Percentiles rank a stretch among this genome's conserved stretches.
phyloP scores from a whole-genome alignment of 2,329 filamentous ascomycete species.

The Byssothecium circinans region DNA sequence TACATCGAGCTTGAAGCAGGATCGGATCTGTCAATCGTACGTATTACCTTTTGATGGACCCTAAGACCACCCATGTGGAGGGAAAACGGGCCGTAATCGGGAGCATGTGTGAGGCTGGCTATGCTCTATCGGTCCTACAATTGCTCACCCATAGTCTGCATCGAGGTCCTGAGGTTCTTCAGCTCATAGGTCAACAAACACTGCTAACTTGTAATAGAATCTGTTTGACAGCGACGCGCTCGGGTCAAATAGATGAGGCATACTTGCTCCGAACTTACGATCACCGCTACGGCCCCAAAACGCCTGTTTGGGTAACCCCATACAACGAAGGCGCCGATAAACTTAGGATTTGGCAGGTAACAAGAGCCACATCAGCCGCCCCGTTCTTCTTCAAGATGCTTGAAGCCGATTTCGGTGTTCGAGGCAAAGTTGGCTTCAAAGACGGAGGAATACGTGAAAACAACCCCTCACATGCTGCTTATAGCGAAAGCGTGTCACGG shows the following conservation, averaged over 20 bases:
- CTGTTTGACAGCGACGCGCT: constrained; percentile 54
- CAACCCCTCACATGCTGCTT: constrained; percentile 52
- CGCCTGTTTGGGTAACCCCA: constrained; percentile 49
- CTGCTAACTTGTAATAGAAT: constrained; percentile 28
- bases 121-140: too few species aligned
- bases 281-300: constrained; percentile 47
- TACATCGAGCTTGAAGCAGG: constrained; percentile 18
- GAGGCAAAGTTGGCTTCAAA: constrained; percentile 49
- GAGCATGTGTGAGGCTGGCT: too few species aligned
- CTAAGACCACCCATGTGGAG: background rate
- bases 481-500: constrained; percentile 51
- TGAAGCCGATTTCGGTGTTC: constrained; percentile 44
- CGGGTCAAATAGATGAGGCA: constrained; percentile 50
- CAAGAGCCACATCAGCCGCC: constrained; percentile 55
- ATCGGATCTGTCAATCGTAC: constrained; percentile 44
- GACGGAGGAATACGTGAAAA: constrained; percentile 56
- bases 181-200: too few species aligned
- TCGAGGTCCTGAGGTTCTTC: too few species aligned
- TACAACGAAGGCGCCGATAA: constrained; percentile 53
- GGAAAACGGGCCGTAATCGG: too few species aligned
- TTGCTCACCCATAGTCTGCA: too few species aligned
- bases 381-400: constrained; percentile 57
- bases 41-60: constrained; percentile 9
- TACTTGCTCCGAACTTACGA: constrained; percentile 54
- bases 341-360: constrained; percentile 56